Conservation (phyloP, 352 stramenopile genomes). For the Pythium vanterpoolii region DNA sequence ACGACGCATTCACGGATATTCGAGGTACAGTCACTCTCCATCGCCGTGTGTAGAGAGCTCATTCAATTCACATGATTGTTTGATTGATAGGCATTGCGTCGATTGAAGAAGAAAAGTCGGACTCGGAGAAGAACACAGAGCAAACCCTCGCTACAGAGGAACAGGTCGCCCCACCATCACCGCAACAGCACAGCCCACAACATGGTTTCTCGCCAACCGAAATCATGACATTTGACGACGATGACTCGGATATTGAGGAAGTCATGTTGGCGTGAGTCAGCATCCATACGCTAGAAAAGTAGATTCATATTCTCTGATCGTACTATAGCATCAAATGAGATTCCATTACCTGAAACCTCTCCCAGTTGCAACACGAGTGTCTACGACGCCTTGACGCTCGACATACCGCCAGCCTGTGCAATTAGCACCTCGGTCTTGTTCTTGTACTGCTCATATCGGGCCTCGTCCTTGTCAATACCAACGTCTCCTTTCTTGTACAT, state of each 20-base stretch:
- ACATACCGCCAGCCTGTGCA: slow-evolving; percentile 65
- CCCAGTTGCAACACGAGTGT: too few species aligned
- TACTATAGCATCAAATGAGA: too few species aligned
- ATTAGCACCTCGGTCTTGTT: slow-evolving; percentile 75
- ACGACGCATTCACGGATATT: slow-evolving; percentile 1
- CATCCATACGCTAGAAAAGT: neutral
- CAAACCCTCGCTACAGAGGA: neutral
- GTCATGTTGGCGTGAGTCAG: slow-evolving; percentile 27
- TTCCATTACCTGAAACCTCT: too few species aligned
- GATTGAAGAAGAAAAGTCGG: slow-evolving; percentile 1
- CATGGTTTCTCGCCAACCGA: neutral
- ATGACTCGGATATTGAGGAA: slow-evolving; percentile 68
- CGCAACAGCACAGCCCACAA: neutral
- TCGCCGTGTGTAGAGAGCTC: neutral
- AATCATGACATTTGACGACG: slow-evolving; percentile 21
- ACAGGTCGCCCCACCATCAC: neutral
- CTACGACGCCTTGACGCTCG: slow-evolving; percentile 39
- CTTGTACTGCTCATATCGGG: slow-evolving; percentile 71
- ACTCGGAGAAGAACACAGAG: neutral
- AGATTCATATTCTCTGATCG: too few species aligned
- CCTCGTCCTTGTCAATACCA: slow-evolving; percentile 59
- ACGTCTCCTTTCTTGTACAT: slow-evolving; percentile 88
- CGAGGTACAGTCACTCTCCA: neutral
- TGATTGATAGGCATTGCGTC: slow-evolving; percentile 2
- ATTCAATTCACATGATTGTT: neutral